These are phyloP conservation scores for Nicotiana undulata DNA, from an alignment of 257 asterid species.

Conservation along the genomic window DNA sequence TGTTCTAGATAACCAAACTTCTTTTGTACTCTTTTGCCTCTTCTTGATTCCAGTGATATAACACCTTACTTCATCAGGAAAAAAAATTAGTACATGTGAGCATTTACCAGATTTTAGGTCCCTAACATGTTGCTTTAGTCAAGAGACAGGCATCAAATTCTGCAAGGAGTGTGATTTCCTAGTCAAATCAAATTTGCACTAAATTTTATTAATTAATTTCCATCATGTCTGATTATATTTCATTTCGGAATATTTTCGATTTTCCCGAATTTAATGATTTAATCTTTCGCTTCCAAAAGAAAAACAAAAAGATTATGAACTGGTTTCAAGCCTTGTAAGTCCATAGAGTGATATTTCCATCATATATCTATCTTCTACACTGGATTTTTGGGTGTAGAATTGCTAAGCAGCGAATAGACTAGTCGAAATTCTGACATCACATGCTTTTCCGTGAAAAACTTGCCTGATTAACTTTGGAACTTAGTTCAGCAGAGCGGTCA, in stretches of 20 bases:
- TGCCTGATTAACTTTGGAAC: constrained; percentile 91
- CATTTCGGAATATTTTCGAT: background rate
- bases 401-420: background rate
- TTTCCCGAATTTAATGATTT: background rate
- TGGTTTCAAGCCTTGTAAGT: background rate
- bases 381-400: background rate
- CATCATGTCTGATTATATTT: background rate
- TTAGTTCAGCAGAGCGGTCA: constrained; percentile 83
- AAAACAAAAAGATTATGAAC: background rate
- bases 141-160: background rate
- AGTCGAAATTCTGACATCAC: constrained; percentile 2
- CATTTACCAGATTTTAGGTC: constrained; percentile 8
- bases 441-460: constrained; percentile 1
- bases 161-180: background rate
- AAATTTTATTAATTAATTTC: background rate
- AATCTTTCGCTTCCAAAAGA: background rate
- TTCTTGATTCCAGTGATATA: too few species aligned
- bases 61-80: too few species aligned
- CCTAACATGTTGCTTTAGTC: background rate
- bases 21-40: too few species aligned
- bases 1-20: too few species aligned
- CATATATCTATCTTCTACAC: background rate
- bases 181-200: background rate
- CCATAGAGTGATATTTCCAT: background rate
- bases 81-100: background rate